phyloP scores from a whole-genome alignment of 306 rosid genomes.

The Cicer cuneatum region DNA sequence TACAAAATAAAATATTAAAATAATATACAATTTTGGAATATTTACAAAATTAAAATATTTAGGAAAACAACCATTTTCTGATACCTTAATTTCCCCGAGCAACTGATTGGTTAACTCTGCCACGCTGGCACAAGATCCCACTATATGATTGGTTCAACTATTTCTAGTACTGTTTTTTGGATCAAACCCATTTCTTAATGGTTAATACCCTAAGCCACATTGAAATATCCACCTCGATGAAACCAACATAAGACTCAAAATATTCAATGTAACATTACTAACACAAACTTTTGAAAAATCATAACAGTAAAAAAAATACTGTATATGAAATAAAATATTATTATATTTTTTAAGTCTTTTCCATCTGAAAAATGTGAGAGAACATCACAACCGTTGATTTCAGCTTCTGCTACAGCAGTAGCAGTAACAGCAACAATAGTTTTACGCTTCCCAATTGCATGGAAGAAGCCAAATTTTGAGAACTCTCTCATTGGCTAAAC shows the following conservation, averaged over 20 bases:
- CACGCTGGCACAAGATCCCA: slow-evolving; percentile 64
- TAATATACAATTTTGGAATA: neutral
- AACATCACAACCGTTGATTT: slow-evolving; percentile 71
- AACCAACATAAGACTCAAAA: slow-evolving; percentile 24
- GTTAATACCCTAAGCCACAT: slow-evolving; percentile 47
- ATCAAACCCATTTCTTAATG: slow-evolving; percentile 50
- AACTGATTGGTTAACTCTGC: slow-evolving; percentile 73
- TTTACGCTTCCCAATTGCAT: slow-evolving; percentile 53
- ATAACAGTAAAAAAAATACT: slow-evolving; percentile 9
- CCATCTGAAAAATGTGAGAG: slow-evolving; percentile 50
- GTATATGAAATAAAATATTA: slow-evolving; percentile 10
- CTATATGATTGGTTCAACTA: slow-evolving; percentile 71
- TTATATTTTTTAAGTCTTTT: slow-evolving; percentile 46
- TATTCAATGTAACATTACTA: neutral
- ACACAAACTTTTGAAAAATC: slow-evolving; percentile 7
- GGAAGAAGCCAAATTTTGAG: slow-evolving; percentile 63
- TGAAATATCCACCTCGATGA: slow-evolving; percentile 55
- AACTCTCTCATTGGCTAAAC: slow-evolving; percentile 67
- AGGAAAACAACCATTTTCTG: slow-evolving; percentile 34
- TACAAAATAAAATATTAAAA: slow-evolving; percentile 43
- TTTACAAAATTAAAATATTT: too few relatives aligned
- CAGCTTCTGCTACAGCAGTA: slow-evolving; percentile 44
- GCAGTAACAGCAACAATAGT: slow-evolving; percentile 38
- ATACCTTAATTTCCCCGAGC: slow-evolving; percentile 96
- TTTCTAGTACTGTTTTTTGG: slow-evolving; percentile 41